Evolutionary conservation across 192 early-diverging fungal species (phyloP).

Genomic region (Fimicolochytrium jonesii): DNA sequence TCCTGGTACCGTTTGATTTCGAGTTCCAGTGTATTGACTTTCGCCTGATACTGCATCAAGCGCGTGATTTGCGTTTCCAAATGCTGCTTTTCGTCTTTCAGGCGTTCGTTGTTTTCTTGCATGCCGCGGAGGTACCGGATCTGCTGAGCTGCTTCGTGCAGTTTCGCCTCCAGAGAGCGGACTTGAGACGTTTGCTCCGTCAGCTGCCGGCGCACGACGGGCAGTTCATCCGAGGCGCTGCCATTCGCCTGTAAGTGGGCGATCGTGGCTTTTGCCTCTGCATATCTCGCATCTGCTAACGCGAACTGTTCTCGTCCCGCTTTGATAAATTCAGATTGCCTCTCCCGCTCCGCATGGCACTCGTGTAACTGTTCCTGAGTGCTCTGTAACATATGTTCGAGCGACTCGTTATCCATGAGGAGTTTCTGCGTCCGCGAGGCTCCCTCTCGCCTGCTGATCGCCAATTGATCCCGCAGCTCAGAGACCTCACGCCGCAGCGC

Average conservation of each 20-base stretch:
- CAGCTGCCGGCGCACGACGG: slow-evolving; percentile 47
- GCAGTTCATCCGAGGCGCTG: not conserved
- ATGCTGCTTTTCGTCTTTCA: slow-evolving; percentile 35
- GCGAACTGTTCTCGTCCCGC: not conserved
- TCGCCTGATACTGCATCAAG: slow-evolving; percentile 31
- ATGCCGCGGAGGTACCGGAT: slow-evolving; percentile 13
- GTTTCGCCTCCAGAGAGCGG: slow-evolving; percentile 53
- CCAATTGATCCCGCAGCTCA: slow-evolving; percentile 7
- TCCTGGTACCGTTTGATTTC: slow-evolving; percentile 42
- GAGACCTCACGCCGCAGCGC: not conserved
- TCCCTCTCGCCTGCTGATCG: slow-evolving; percentile 27
- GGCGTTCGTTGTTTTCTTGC: slow-evolving; percentile 26
- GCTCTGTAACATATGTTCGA: not conserved
- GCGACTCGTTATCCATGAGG: not conserved
- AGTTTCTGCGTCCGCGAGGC: slow-evolving; percentile 15
- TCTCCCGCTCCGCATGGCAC: not conserved
- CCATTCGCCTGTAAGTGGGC: slow-evolving; percentile 38
- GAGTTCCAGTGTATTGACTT: slow-evolving; percentile 39
- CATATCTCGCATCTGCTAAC: slow-evolving; percentile 30
- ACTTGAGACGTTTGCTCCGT: slow-evolving; percentile 53
- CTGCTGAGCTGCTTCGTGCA: slow-evolving; percentile 49
- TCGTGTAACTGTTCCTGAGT: not conserved
- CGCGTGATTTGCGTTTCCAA: slow-evolving; percentile 28
- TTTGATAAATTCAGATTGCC: slow-evolving; percentile 1
- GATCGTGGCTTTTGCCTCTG: slow-evolving; percentile 53